Conservation (phyloP, 768 basidiomycete genomes). For the Baorangia bicolor region DNA sequence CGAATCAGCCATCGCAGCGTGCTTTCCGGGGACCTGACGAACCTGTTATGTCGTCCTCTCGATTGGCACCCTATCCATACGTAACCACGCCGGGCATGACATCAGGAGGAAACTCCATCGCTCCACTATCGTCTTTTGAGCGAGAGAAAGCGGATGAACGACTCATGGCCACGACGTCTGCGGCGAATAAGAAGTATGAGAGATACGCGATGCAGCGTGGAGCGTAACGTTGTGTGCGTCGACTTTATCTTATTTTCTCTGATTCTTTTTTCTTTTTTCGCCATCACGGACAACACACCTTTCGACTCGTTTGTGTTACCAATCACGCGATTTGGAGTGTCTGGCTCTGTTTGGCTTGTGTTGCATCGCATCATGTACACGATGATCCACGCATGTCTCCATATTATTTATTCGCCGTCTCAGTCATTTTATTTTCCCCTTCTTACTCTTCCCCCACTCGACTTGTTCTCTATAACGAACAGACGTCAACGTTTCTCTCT, state of each 20-base stretch:
- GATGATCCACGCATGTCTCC: background rate
- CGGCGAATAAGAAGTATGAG: conserved; percentile 36
- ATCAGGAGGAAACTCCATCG: conserved; percentile 28
- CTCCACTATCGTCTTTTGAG: conserved; percentile 48
- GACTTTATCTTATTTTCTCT: background rate
- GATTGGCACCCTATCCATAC: conserved; percentile 32
- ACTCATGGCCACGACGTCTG: conserved; percentile 46
- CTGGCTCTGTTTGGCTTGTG: conserved; percentile 5
- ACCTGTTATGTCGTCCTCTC: conserved; percentile 39
- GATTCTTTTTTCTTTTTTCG: background rate
- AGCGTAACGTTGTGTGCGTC: background rate
- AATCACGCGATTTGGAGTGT: conserved; percentile 5
- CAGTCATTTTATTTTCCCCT: background rate
- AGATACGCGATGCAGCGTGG: conserved; percentile 29
- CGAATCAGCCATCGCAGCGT: conserved; percentile 30
- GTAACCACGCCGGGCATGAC: conserved; percentile 40
- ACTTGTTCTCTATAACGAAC: background rate
- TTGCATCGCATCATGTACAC: conserved; percentile 4
- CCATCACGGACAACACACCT: background rate
- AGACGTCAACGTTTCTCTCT: no score
- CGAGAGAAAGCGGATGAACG: conserved; percentile 55
- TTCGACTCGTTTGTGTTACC: conserved; percentile 6
- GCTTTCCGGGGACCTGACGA: conserved; percentile 38
- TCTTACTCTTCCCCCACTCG: no score
- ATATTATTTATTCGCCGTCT: conserved; percentile 18